These are phyloP conservation scores for Suillus variegatus DNA, from an alignment of 768 basidiomycete species.

Conservation along the genomic window DNA sequence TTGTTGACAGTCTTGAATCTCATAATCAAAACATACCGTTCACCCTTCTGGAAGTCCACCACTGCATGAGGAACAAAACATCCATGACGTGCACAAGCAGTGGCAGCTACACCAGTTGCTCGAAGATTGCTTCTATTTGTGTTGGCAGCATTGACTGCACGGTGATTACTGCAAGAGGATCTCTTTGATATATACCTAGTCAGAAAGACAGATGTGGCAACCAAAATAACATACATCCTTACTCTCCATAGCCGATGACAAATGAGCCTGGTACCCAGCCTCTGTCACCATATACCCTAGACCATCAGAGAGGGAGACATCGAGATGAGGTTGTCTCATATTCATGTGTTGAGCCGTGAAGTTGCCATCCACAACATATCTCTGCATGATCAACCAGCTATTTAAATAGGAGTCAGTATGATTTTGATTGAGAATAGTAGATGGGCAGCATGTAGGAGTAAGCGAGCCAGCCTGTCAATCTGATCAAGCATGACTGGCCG, in stretches of 20 bases:
- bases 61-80: conserved; percentile 23
- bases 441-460: no score
- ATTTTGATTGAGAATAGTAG: no score
- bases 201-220: no score
- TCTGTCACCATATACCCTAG: conserved; percentile 26
- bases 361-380: conserved; percentile 14
- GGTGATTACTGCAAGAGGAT: conserved; percentile 15
- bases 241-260: conserved; percentile 9
- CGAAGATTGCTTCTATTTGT: conserved; percentile 18
- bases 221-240: conserved; percentile 10
- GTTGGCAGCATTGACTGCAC: conserved; percentile 19
- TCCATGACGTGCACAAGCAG: conserved; percentile 32
- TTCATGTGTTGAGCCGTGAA: conserved; percentile 17
- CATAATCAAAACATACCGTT: conserved; percentile 15
- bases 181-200: conserved; percentile 6
- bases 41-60: conserved; percentile 27
- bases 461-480: no score
- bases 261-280: conserved; percentile 21
- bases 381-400: background rate
- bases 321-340: conserved; percentile 22
- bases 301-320: conserved; percentile 30
- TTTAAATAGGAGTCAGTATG: no score
- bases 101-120: conserved; percentile 28
- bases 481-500: background rate
- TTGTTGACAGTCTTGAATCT: no score